phyloP scores from a whole-genome alignment of 257 asterid genomes.

The Solanum pennellii region DNA sequence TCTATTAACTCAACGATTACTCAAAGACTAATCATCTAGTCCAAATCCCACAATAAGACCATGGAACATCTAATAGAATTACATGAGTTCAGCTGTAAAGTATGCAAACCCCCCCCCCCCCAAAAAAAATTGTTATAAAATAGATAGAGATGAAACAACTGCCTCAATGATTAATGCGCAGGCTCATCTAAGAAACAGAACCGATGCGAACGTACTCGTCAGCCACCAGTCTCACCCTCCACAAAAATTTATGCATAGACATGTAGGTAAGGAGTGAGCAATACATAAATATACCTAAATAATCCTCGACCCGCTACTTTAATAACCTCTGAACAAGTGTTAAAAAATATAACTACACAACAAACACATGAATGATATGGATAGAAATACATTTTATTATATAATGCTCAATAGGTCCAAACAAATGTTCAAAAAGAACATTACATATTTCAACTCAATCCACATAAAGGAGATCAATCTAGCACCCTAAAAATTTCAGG shows the following conservation, averaged over 20 bases:
- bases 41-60: not conserved
- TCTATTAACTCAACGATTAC: not conserved
- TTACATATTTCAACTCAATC: not conserved
- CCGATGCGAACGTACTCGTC: not conserved
- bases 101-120: not conserved
- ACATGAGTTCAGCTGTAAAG: not conserved
- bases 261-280: not conserved
- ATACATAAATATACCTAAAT: not conserved
- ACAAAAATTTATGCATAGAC: not conserved
- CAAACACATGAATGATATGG: not conserved
- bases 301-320: not conserved
- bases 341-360: not conserved
- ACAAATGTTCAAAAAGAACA: not conserved
- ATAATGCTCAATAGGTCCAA: not conserved
- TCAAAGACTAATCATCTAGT: not conserved
- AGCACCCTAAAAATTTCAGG: not conserved
- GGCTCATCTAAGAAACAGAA: not conserved
- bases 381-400: not conserved
- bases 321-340: not conserved
- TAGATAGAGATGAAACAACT: not conserved
- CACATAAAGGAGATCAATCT: not conserved
- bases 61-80: not conserved
- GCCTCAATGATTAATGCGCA: not conserved
- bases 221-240: not conserved
- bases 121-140: not conserved